Percentiles rank a stretch among this genome's conserved stretches.
phyloP scores from a whole-genome alignment of 2,329 filamentous ascomycete species.

The Penicillium palitans region DNA sequence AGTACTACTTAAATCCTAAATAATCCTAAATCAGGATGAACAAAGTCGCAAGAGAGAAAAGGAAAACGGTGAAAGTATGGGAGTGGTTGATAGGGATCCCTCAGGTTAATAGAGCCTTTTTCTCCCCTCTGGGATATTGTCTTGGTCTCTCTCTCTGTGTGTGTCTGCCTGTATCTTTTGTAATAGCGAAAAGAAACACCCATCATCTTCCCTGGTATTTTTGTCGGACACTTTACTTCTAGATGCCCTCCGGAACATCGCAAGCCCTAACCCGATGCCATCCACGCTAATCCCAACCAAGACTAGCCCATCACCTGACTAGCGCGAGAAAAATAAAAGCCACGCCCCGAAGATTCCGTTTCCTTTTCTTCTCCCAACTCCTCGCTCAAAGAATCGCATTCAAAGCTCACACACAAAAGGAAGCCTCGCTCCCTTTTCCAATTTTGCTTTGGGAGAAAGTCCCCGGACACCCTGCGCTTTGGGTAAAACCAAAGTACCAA shows the following conservation, averaged over 20 bases:
- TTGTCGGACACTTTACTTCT: not conserved
- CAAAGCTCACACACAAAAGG: conserved; percentile 93
- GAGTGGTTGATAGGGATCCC: not conserved
- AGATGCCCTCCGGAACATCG: not conserved
- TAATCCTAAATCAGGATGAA: not conserved
- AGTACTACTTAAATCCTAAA: not conserved
- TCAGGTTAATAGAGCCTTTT: not conserved
- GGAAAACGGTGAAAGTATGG: not conserved
- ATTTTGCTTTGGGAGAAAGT: conserved; percentile 99
- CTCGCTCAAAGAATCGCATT: conserved; percentile 99
- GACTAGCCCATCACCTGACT: conserved; percentile 28
- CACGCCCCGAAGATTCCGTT: conserved; percentile 20
- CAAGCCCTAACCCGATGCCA: not conserved
- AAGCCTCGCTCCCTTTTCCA: conserved; percentile 36
- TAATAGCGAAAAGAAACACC: not conserved
- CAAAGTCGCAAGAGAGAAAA: not conserved
- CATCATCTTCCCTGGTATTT: not conserved
- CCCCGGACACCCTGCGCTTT: conserved; percentile 79
- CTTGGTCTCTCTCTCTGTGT: not conserved
- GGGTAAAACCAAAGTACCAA: conserved; percentile 27
- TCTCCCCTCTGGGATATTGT: not conserved
- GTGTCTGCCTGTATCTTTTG: not conserved
- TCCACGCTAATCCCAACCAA: conserved; percentile 9
- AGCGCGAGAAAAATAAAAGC: conserved; percentile 25
- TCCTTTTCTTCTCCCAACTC: conserved; percentile 58